Base-by-base conservation (phyloP, 2,329 filamentous ascomycete species). In the Colletotrichum paranaense region DNA sequence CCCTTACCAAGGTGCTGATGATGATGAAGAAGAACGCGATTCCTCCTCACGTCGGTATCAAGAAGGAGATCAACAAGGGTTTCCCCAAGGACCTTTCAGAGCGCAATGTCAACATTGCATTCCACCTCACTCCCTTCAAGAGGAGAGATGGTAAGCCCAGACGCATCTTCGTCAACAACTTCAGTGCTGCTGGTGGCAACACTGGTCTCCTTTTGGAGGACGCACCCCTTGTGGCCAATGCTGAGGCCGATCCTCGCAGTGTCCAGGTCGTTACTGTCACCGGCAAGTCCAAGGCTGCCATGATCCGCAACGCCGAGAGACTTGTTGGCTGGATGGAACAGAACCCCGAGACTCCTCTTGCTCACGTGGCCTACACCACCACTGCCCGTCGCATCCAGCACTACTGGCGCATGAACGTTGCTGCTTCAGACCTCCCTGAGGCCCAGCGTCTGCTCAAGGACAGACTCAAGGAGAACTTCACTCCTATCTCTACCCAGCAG, bases 141-240 rank as follows among this genome's bases (percentile, higher is more conserved):
- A 84, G 90, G 63, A 82, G 81, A 35, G 83, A 88, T 60, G 84
- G 84, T 24, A 85, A 84, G 77, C 85, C 84, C 2, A 83, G 87
- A 32, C 81, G 84, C 5, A 82, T 88, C 9, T 89, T 89, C 72
- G 80, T 93, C 74, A 94, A 94, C 83, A 93, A 93, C 82, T 94
- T 93, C 78, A 90, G 89, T 75, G 92, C 92, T 7, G 91, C 92
- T 66, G 92, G 92, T 75, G 92, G 92, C 42, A 94, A 94, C 81
- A 93, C 92, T 1, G 89, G 91, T 19, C 80, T 94, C 28, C 80
- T 94, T 7, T 77, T 94, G 2, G 90, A 93, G 78, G 92, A 93
- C 74, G 89, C 85, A 0, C 90, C 90, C 64, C 78, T 85, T 5
- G 82, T 86, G 3, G 77, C 78, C 9, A 80, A 82, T 2, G 89